Conservation (phyloP, 164 flowering plant genomes). For the Litsea cubeba region DNA sequence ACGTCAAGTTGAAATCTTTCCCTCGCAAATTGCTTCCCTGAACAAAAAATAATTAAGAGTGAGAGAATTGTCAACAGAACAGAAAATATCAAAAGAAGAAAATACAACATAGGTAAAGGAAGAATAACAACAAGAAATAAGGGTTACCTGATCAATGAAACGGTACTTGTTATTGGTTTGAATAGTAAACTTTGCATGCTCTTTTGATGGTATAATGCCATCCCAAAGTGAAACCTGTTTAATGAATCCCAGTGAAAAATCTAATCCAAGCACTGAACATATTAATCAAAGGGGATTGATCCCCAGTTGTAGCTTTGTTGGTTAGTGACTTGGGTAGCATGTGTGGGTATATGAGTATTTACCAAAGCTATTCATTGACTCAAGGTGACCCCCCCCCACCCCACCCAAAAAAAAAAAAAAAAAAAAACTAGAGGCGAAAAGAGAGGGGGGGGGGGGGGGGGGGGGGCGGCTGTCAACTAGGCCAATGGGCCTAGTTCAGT, state of each 20-base stretch:
- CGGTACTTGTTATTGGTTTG: constrained; percentile 76
- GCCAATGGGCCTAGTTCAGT: too few species aligned
- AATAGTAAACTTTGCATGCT: constrained; percentile 64
- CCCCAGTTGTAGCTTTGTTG: too few species aligned
- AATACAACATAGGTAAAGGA: background rate
- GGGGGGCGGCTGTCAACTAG: too few species aligned
- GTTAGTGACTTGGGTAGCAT: too few species aligned
- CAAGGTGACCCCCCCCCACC: too few species aligned
- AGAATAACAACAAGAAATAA: background rate
- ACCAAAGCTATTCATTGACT: too few species aligned
- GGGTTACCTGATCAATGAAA: constrained; percentile 62
- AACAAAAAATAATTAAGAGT: constrained; percentile 10
- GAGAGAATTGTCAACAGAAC: background rate
- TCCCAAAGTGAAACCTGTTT: constrained; percentile 48
- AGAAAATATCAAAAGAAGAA: too few species aligned
- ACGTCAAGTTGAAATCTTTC: constrained; percentile 67
- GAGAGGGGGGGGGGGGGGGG: too few species aligned
- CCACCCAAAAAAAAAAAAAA: too few species aligned
- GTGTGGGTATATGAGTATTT: too few species aligned
- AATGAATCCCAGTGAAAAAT: background rate
- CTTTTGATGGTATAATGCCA: constrained; percentile 77
- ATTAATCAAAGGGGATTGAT: background rate
- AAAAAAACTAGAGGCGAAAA: too few species aligned
- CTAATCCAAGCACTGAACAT: background rate
- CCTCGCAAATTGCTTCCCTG: constrained; percentile 83